Evolutionary conservation across 1,284 basidiomycete genomes (phyloP).

Genomic region (Omphalotus olearius): DNA sequence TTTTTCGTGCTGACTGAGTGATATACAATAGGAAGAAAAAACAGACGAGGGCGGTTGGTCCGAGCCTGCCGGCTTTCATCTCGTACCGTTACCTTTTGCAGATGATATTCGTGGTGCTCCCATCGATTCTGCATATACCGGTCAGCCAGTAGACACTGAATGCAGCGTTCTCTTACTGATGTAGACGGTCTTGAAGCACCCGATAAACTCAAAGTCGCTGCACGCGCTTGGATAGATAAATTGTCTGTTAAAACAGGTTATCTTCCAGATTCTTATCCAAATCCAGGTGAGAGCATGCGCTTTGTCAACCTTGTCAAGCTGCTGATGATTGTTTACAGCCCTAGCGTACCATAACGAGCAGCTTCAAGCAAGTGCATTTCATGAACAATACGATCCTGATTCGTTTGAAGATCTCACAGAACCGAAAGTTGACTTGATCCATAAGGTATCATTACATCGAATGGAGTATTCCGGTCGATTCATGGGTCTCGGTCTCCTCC

Average conservation of each 20-base stretch:
- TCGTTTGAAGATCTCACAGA: constrained; percentile 76
- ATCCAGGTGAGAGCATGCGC: constrained; percentile 47
- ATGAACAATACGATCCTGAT: constrained; percentile 77
- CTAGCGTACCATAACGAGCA: constrained; percentile 87
- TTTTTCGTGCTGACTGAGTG: constrained; percentile 3
- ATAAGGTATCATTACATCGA: constrained; percentile 44
- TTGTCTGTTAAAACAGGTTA: constrained; percentile 79
- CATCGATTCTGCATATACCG: constrained; percentile 50
- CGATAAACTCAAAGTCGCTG: constrained; percentile 64
- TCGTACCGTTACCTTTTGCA: constrained; percentile 88
- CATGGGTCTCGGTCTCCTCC: not conserved
- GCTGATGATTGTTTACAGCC: constrained; percentile 30
- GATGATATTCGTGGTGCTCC: constrained; percentile 89
- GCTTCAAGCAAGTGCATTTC: constrained; percentile 88
- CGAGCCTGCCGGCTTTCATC: constrained; percentile 88
- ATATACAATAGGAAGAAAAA: constrained; percentile 57
- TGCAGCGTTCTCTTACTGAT: constrained; percentile 1
- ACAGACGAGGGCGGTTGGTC: constrained; percentile 71
- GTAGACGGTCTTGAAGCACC: constrained; percentile 44
- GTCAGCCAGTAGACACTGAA: constrained; percentile 28
- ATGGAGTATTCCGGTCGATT: constrained; percentile 4
- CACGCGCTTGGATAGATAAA: constrained; percentile 75
- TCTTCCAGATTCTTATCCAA: constrained; percentile 86
- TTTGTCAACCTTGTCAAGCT: not conserved
- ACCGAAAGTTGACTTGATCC: constrained; percentile 77